Evolutionary conservation across 352 stramenopile genomes (phyloP).

Genomic region (Globisporangium cederbergense): DNA sequence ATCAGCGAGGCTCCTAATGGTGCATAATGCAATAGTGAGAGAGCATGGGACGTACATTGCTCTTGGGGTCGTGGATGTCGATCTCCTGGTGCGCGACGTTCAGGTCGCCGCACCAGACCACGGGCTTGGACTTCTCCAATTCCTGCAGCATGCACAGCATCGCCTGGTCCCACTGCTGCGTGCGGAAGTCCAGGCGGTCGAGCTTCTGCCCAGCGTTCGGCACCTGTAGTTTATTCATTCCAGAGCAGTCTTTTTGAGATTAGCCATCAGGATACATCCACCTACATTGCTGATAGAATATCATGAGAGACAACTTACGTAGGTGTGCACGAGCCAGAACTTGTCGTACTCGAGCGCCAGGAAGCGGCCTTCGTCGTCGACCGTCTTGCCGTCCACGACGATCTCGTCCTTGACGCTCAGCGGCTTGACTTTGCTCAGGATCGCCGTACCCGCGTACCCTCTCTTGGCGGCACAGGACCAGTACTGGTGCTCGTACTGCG

Average conservation of each 20-base stretch:
- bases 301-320: conserved; percentile 26
- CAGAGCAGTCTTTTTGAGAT: too few relatives aligned
- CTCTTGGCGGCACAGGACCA: conserved; percentile 79
- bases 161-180: conserved; percentile 72
- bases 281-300: background rate
- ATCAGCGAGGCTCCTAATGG: background rate
- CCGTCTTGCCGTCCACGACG: conserved; percentile 40
- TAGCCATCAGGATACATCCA: too few relatives aligned
- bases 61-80: conserved; percentile 85
- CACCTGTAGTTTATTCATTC: conserved; percentile 21
- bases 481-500: conserved; percentile 73
- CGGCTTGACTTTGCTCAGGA: conserved; percentile 73
- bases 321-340: conserved; percentile 87
- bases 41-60: conserved; percentile 37
- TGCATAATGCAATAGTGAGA: background rate
- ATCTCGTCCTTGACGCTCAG: conserved; percentile 71
- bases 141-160: conserved; percentile 64
- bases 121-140: conserved; percentile 70
- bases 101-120: conserved; percentile 84
- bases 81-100: conserved; percentile 88
- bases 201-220: conserved; percentile 73
- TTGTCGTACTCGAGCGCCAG: conserved; percentile 66
- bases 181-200: conserved; percentile 71
- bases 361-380: conserved; percentile 74
- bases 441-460: conserved; percentile 69